Conservation (phyloP, 306 rosid genomes). For the Mucuna pruriens region DNA sequence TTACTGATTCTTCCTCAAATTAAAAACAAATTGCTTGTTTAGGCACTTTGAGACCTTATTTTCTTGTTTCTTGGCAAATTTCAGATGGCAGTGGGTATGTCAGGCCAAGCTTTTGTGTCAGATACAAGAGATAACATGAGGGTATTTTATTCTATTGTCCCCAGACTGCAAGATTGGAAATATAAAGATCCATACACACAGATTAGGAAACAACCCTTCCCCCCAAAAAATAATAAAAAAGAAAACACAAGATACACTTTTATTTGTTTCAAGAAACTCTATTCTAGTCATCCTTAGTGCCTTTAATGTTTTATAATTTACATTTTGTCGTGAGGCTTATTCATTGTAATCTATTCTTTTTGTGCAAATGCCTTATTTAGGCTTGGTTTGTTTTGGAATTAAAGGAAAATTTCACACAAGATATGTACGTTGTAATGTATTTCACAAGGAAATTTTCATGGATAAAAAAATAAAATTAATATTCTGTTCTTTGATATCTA, state of each 20-base stretch:
- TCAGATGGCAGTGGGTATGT: constrained; percentile 98
- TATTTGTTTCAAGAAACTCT: background rate
- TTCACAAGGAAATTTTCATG: background rate
- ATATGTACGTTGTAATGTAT: constrained; percentile 7
- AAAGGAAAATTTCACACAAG: background rate
- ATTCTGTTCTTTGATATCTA: background rate
- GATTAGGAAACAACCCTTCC: background rate
- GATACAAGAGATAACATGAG: constrained; percentile 90
- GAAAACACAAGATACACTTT: background rate
- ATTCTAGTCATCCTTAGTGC: background rate
- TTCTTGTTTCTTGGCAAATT: constrained; percentile 46
- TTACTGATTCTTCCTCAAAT: constrained; percentile 19
- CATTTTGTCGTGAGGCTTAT: constrained; percentile 11
- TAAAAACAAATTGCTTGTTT: constrained; percentile 18
- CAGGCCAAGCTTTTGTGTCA: constrained; percentile 67
- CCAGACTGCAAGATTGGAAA: background rate
- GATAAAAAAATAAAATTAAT: background rate
- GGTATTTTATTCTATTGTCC: constrained; percentile 52
- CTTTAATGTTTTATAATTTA: background rate
- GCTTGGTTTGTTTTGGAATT: background rate
- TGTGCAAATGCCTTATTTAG: constrained; percentile 14
- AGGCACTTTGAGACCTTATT: constrained; percentile 31
- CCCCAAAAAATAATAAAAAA: background rate
- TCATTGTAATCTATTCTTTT: constrained; percentile 7
- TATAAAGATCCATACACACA: background rate